Evolutionary conservation across 192 early-diverging fungal species (phyloP).

Genomic region (Irineochytrium annulatum): DNA sequence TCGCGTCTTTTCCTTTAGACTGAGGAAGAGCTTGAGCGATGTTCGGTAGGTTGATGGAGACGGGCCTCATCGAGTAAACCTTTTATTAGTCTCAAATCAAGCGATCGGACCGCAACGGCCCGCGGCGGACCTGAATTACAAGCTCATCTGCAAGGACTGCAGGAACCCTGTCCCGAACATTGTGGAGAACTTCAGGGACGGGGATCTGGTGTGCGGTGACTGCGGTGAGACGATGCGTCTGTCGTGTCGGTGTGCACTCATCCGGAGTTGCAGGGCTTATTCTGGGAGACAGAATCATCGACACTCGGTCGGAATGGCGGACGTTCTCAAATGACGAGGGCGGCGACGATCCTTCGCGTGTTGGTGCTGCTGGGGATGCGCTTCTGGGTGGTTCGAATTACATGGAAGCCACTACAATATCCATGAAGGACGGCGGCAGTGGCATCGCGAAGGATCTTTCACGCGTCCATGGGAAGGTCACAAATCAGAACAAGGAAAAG

Average conservation of each 20-base stretch:
- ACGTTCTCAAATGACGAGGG: constrained; percentile 89
- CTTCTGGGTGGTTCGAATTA: constrained; percentile 68
- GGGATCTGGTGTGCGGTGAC: constrained; percentile 87
- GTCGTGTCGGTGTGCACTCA: not conserved
- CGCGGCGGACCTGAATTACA: constrained; percentile 50
- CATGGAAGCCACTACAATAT: constrained; percentile 77
- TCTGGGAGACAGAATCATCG: constrained; percentile 83
- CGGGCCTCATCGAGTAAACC: too few species aligned
- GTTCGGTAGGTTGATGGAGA: too few species aligned
- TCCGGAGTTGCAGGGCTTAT: constrained; percentile 44
- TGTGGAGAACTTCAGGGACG: constrained; percentile 84
- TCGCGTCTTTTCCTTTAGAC: too few species aligned
- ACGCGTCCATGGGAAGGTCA: constrained; percentile 67
- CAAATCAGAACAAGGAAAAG: constrained; percentile 68
- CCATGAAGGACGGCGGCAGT: constrained; percentile 68
- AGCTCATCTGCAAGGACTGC: constrained; percentile 73
- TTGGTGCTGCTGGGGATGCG: constrained; percentile 75
- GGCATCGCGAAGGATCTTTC: constrained; percentile 68
- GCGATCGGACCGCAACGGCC: constrained; percentile 42
- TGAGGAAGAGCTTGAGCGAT: too few species aligned
- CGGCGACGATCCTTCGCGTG: constrained; percentile 83
- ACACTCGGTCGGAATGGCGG: constrained; percentile 95
- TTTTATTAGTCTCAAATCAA: too few species aligned
- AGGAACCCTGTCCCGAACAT: constrained; percentile 73
- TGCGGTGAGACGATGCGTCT: constrained; percentile 56